phyloP scores from a whole-genome alignment of 257 asterid species.

The Henckelia pumila region DNA sequence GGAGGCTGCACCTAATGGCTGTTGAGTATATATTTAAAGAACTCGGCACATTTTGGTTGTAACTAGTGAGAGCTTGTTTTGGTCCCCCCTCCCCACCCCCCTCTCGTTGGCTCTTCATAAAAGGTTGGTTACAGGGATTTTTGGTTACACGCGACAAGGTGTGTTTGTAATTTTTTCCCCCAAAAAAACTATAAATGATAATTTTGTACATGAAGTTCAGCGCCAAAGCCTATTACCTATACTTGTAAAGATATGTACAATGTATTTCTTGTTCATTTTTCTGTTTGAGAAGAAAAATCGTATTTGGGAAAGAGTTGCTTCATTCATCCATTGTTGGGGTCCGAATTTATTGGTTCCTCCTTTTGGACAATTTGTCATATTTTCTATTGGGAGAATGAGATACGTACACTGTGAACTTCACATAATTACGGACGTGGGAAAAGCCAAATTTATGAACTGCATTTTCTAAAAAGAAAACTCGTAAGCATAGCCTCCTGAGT shows the following conservation, averaged over 20 bases:
- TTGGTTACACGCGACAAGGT: conserved; percentile 19
- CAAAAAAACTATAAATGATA: conserved; percentile 15
- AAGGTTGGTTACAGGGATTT: conserved; percentile 24
- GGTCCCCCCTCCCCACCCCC: not conserved
- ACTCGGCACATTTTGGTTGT: conserved; percentile 30
- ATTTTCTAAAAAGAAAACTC: too few relatives aligned
- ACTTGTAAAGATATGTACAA: conserved; percentile 13
- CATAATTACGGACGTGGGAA: too few relatives aligned
- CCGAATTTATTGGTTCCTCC: too few relatives aligned
- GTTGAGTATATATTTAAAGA: conserved; percentile 27
- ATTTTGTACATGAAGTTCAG: conserved; percentile 33
- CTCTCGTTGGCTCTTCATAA: not conserved
- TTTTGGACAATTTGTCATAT: too few relatives aligned
- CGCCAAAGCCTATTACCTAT: conserved; percentile 20
- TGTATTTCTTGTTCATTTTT: not conserved
- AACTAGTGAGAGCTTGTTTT: conserved; percentile 27
- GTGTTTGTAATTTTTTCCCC: conserved; percentile 20
- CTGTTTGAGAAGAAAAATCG: not conserved
- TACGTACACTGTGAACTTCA: too few relatives aligned
- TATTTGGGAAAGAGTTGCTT: not conserved
- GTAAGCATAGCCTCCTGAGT: too few relatives aligned
- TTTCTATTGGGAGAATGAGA: too few relatives aligned
- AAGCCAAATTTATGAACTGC: too few relatives aligned
- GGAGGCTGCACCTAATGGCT: conserved; percentile 41
- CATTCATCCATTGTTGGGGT: too few relatives aligned